These are phyloP conservation scores for Flaveria trinervia DNA, from an alignment of 129 eudicot genomes.

Conservation along the genomic window DNA sequence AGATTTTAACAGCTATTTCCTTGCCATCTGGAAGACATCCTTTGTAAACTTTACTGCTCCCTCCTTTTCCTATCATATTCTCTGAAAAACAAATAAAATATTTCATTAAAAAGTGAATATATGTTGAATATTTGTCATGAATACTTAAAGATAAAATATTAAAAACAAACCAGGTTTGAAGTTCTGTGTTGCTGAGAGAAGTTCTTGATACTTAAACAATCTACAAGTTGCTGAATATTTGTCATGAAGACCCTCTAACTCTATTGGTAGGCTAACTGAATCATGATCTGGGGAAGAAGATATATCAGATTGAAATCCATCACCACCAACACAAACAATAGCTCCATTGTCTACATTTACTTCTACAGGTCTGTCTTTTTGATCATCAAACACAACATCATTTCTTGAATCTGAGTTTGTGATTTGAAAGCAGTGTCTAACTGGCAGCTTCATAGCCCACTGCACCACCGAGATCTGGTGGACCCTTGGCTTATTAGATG, in stretches of 20 bases:
- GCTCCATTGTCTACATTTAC: slow-evolving; percentile 58
- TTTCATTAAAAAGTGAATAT: neutral
- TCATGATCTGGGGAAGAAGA: slow-evolving; percentile 44
- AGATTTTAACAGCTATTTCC: slow-evolving; percentile 44
- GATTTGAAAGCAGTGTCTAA: slow-evolving; percentile 46
- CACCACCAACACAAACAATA: slow-evolving; percentile 57
- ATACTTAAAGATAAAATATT: neutral
- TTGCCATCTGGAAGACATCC: slow-evolving; percentile 74
- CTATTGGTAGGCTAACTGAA: slow-evolving; percentile 42
- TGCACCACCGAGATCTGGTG: slow-evolving; percentile 74
- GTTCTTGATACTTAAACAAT: slow-evolving; percentile 63
- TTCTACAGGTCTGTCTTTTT: slow-evolving; percentile 31
- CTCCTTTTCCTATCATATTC: slow-evolving; percentile 90
- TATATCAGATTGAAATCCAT: slow-evolving; percentile 23
- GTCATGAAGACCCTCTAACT: slow-evolving; percentile 56
- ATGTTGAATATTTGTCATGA: neutral
- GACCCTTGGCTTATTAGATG: slow-evolving; percentile 29
- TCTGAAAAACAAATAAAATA: slow-evolving; percentile 43
- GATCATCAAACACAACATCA: slow-evolving; percentile 19
- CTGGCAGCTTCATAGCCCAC: slow-evolving; percentile 74
- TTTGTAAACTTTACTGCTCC: slow-evolving; percentile 79
- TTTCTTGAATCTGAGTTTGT: slow-evolving; percentile 39
- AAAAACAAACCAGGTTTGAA: slow-evolving; percentile 56
- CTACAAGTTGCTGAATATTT: slow-evolving; percentile 67
- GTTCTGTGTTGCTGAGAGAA: slow-evolving; percentile 55